Evolutionary conservation across 2,329 filamentous ascomycete genomes (phyloP), one percentile per base, ranked within the genome.

Genomic region (Colletotrichum endophyticum): DNA sequence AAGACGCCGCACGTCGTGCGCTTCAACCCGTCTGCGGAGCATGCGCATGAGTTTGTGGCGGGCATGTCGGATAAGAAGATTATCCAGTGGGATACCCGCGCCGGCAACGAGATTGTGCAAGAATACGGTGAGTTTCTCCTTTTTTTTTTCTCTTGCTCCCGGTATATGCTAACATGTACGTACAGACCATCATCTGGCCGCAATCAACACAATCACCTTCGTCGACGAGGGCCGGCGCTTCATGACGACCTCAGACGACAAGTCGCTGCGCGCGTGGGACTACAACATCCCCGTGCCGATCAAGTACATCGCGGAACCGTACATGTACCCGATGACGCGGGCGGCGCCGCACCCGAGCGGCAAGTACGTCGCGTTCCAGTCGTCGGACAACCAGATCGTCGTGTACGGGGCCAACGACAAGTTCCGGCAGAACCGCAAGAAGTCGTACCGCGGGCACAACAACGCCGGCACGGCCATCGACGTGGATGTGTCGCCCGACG

Each of bases 51-150:
- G 84, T 99, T 99, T 85, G 87, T 99, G 72, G 96, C 96, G 2
- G 97, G 97, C 81, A 98, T 99, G 95, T 97, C 95, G 49, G 96
- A 99, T 86, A 99, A 99, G 89, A 98, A 98, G 89, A 99, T 99
- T 80, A 91, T 99, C 57, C 97, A 99, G 83, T 99, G 98, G 85
- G 97, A 99, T 85, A 96, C 93, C 3, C 92, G 98, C 32, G 93
- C 93, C 8, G 86, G 89, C 77, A 92, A 92, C 79, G 93, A 98
- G 81, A 90, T 97, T 75, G 95, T 98, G 15, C 98, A 99, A 83
- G 97, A 99, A 87, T 99, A 99, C 86, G 77, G 77, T 73, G 66
- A 3, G 77, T 56, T 8, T 57, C 30, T 16, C 8, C 30, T 5
- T 3, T 6, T 27, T 27, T 6, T 27, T 27, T 11, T 25, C 5